Base-by-base conservation (phyloP, 1,284 basidiomycete species). In the Trichosporon inkin region DNA sequence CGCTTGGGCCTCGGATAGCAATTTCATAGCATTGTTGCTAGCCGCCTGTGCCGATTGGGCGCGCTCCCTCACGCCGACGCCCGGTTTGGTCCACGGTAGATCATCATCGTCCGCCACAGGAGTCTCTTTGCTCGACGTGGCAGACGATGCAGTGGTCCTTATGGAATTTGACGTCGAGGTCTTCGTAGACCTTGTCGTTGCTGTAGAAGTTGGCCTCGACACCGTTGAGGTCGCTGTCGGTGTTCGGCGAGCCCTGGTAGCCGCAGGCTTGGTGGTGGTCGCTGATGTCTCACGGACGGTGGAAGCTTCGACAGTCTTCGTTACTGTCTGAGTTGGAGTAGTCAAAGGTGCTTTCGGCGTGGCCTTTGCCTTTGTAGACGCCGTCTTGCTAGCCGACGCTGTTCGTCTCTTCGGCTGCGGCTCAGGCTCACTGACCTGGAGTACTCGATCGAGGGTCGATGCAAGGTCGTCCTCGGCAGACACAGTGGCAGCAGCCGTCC, bases 11-110 rank as follows among this genome's bases (percentile, higher is more conserved):
- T 62, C 61, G 2, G 22, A 28, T 10, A 61, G 34, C 10, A 39
- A 6, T 6, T 55, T 60, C 19, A 54, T 41, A 1, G 62, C 47
- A 10, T 37, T 40, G 32, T 61, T 61, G 39, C 53, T 53, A 5
- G 60, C 60, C 1, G 16, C 14, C 53, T 64, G 63, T 4, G 60
- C 60, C 6, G 58, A 61, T n/a, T 57, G n/a, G 6, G 56, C 55
- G 6, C 63, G 63, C 19, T 64, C 63, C 13, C 60, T 10, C 52
- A 55, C 56, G 60, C 32, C 3, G 35, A 49, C 20, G 3, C 58
- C 49, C 0, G 60, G 28, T 4, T 13, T 44, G 17, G 40, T 28
- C 63, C 63, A 64, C 6, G 63, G 63, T 0, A 60, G 56, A 11
- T 53, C 40, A 10, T 28, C 41, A 8, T 57, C 36, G 19, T 49